phyloP scores from a whole-genome alignment of 208 protist genomes.

The Acanthamoeba triangularis region DNA sequence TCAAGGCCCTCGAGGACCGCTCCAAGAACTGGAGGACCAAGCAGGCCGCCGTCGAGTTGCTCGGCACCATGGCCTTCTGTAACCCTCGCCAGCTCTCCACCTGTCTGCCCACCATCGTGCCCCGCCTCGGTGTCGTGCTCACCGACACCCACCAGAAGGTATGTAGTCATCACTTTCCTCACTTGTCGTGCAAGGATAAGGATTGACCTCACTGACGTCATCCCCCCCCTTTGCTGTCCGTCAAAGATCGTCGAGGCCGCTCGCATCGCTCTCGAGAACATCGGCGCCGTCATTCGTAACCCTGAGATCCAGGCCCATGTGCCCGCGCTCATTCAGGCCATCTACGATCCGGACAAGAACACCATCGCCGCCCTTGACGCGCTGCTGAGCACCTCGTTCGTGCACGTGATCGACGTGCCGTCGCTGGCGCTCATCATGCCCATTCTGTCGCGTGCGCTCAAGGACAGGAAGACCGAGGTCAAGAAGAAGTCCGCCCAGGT shows the following conservation, averaged over 20 bases:
- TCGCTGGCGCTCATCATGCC: conserved; percentile 94
- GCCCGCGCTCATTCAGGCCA: conserved; percentile 86
- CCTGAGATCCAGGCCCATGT: conserved; percentile 91
- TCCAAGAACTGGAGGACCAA: conserved; percentile 92
- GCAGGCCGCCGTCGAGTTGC: conserved; percentile 88
- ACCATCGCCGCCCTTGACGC: conserved; percentile 86
- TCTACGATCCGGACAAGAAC: conserved; percentile 87
- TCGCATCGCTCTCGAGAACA: conserved; percentile 88
- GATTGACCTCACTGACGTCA: background rate
- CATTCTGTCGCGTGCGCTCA: conserved; percentile 91
- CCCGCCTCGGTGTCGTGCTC: conserved; percentile 85
- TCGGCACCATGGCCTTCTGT: conserved; percentile 94
- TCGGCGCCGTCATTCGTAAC: conserved; percentile 93
- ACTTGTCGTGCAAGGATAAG: background rate
- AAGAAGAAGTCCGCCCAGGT: conserved; percentile 89
- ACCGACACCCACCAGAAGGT: conserved; percentile 87
- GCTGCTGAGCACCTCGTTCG: conserved; percentile 91
- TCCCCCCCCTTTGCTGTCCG: background rate
- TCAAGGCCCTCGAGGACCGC: conserved; percentile 88
- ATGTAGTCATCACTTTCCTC: background rate
- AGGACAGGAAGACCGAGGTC: conserved; percentile 88
- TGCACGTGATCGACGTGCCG: conserved; percentile 93
- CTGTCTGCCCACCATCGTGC: conserved; percentile 90
- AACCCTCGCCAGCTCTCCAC: conserved; percentile 88
- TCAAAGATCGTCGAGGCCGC: conserved; percentile 86